A percentile compares a stretch with the other conserved stretches of the same genome.
These are phyloP conservation scores for Cryptococcus wingfieldii DNA, from an alignment of 1,284 basidiomycete species.

Conservation along the genomic window DNA sequence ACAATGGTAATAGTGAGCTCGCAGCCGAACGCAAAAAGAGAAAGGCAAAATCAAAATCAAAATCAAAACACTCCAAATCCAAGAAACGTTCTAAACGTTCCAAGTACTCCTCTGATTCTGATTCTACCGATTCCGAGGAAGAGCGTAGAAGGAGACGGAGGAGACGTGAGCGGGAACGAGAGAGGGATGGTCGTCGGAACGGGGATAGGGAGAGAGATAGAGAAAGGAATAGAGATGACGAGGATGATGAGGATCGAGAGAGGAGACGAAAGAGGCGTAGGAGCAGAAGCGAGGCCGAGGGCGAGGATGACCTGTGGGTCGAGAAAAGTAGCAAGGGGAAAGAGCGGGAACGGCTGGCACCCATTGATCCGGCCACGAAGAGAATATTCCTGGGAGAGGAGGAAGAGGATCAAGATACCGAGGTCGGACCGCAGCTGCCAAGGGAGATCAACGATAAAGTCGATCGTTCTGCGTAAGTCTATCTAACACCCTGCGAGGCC, in stretches of 20 bases:
- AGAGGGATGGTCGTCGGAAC: slow-evolving; percentile 16
- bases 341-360: slow-evolving; percentile 2
- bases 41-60: slow-evolving; percentile 13
- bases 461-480: slow-evolving; percentile 54
- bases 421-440: slow-evolving; percentile 60
- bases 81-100: slow-evolving; percentile 38
- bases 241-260: slow-evolving; percentile 46
- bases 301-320: slow-evolving; percentile 52
- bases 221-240: slow-evolving; percentile 41
- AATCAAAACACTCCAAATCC: slow-evolving; percentile 17
- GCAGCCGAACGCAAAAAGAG: slow-evolving; percentile 24
- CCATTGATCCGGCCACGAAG: slow-evolving; percentile 11
- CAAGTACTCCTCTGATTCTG: slow-evolving; percentile 56
- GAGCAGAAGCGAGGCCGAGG: slow-evolving; percentile 5
- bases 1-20: slow-evolving; percentile 17
- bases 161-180: slow-evolving; percentile 11
- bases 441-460: slow-evolving; percentile 56
- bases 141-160: slow-evolving; percentile 26
- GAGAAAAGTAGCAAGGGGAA: slow-evolving; percentile 23
- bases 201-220: background rate
- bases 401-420: slow-evolving; percentile 58
- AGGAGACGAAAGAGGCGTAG: slow-evolving; percentile 10
- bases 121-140: slow-evolving; percentile 57
- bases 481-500: background rate
- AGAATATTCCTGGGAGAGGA: slow-evolving; percentile 5